phyloP scores from a whole-genome alignment of 2,329 filamentous ascomycete genomes.

The Colletotrichum tabaci region DNA sequence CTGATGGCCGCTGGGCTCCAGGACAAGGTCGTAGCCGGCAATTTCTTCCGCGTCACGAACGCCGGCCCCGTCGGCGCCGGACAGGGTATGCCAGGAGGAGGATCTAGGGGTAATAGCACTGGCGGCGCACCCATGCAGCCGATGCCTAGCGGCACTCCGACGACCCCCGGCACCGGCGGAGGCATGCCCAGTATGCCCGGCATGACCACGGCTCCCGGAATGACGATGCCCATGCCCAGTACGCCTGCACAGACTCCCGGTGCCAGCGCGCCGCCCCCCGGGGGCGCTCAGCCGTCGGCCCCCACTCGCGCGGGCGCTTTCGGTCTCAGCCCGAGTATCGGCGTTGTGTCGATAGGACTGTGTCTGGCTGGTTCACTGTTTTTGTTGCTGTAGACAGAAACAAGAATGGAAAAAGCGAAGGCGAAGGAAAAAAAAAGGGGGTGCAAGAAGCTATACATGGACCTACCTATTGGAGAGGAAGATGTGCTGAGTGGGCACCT shows the following conservation, averaged over 20 bases:
- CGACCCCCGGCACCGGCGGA: slow-evolving; percentile 22
- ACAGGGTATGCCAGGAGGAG: slow-evolving; percentile 25
- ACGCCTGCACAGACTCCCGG: slow-evolving; percentile 5
- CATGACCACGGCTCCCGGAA: slow-evolving; percentile 16
- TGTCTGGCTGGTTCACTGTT: slow-evolving; percentile 23
- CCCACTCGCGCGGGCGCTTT: slow-evolving; percentile 19
- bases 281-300: slow-evolving; percentile 29
- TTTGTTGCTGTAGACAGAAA: slow-evolving; percentile 20
- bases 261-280: slow-evolving; percentile 20
- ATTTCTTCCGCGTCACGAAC: slow-evolving; percentile 58
- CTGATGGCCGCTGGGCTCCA: slow-evolving; percentile 51
- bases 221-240: slow-evolving; percentile 34
- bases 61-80: slow-evolving; percentile 44
- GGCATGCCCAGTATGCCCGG: slow-evolving; percentile 29
- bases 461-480: background rate
- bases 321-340: slow-evolving; percentile 8
- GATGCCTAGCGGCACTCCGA: slow-evolving; percentile 14
- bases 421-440: no score
- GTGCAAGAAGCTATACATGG: background rate
- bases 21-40: slow-evolving; percentile 53
- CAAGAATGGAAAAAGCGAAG: no score
- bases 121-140: slow-evolving; percentile 10
- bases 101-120: slow-evolving; percentile 21
- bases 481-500: background rate
- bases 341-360: slow-evolving; percentile 20